Conservation (phyloP, 2,329 filamentous ascomycete genomes). For the Apiospora saccharicola region DNA sequence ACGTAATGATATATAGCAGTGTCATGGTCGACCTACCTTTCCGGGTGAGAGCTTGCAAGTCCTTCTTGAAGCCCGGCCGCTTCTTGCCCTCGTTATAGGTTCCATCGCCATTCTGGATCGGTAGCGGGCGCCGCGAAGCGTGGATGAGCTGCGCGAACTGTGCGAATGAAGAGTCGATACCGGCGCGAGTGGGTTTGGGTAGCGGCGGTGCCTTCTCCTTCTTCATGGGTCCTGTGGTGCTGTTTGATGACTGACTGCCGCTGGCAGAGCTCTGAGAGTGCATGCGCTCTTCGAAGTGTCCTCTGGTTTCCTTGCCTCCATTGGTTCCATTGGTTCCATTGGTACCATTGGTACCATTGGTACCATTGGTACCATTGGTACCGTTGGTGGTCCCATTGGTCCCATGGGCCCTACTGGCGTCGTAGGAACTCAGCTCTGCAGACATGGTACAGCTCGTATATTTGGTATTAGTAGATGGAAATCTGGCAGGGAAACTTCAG, state of each 20-base stretch:
- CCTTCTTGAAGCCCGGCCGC: slow-evolving; percentile 60
- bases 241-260: slow-evolving; percentile 27
- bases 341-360: slow-evolving; percentile 28
- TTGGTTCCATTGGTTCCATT: slow-evolving; percentile 25
- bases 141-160: slow-evolving; percentile 46
- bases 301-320: background rate
- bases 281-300: slow-evolving; percentile 23
- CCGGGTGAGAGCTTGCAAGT: slow-evolving; percentile 63
- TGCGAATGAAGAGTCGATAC: slow-evolving; percentile 44
- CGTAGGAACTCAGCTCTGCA: background rate
- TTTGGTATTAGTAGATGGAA: too few species aligned
- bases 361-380: slow-evolving; percentile 23
- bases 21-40: slow-evolving; percentile 46
- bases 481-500: background rate
- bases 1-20: too few species aligned
- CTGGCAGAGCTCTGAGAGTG: slow-evolving; percentile 32
- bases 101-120: slow-evolving; percentile 69
- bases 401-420: slow-evolving; percentile 19
- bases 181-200: slow-evolving; percentile 42
- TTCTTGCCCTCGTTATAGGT: slow-evolving; percentile 59
- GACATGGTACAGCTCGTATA: slow-evolving; percentile 3
- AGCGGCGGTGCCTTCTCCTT: slow-evolving; percentile 32
- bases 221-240: slow-evolving; percentile 25
- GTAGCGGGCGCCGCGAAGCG: slow-evolving; percentile 67
- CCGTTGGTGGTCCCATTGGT: slow-evolving; percentile 26